Conservation (phyloP, 768 basidiomycete genomes). For the Grammothele lineata region DNA sequence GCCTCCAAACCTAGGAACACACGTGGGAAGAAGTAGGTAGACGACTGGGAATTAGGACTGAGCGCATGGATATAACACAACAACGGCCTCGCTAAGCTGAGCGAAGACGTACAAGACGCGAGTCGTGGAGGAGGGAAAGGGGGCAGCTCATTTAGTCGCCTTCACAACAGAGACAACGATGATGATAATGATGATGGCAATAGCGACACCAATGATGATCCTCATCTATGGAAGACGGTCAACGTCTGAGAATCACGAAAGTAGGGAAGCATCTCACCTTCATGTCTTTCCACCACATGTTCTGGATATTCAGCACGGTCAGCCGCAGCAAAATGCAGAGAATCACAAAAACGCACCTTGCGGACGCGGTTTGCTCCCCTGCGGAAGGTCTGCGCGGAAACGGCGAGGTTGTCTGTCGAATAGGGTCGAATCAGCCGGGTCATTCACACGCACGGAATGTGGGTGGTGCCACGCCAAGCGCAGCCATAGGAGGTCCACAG, state of each 20-base stretch:
- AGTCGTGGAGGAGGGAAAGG: background rate
- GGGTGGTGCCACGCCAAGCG: background rate
- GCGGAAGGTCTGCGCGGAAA: conserved; percentile 98
- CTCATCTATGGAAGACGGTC: conserved; percentile 63
- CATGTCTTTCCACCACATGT: conserved; percentile 99
- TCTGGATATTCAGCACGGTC: conserved; percentile 38
- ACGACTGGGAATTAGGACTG: conserved; percentile 25
- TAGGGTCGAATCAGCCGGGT: background rate
- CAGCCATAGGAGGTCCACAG: no score
- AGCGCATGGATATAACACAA: conserved; percentile 44
- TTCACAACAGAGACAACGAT: conserved; percentile 95
- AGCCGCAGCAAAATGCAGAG: background rate
- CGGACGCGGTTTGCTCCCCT: conserved; percentile 95
- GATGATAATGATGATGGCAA: conserved; percentile 88
- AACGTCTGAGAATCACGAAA: conserved; percentile 2
- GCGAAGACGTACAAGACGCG: conserved; percentile 14
- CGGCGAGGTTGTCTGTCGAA: conserved; percentile 82
- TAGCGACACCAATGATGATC: conserved; percentile 89
- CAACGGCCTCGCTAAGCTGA: conserved; percentile 19
- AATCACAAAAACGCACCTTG: conserved; percentile 58
- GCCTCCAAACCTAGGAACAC: no score
- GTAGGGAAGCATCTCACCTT: conserved; percentile 48
- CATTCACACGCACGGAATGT: conserved; percentile 4
- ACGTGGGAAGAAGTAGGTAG: background rate
- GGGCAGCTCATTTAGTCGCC: conserved; percentile 44